Conservation (phyloP, 164 flowering plant genomes). For the Umbellularia californica region DNA sequence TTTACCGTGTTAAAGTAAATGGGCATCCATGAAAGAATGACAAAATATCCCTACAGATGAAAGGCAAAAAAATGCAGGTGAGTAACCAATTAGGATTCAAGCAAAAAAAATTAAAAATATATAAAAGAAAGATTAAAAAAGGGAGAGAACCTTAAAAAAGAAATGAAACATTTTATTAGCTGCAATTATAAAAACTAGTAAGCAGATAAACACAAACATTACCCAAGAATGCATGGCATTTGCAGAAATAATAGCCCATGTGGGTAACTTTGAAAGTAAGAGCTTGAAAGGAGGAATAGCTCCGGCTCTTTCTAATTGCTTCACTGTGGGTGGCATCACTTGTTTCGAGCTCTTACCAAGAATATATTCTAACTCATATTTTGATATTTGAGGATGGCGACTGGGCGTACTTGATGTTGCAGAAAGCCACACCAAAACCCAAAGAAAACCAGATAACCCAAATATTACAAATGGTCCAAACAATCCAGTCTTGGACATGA, state of each 20-base stretch:
- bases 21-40: constrained; percentile 97
- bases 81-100: neutral
- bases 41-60: constrained; percentile 77
- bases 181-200: neutral
- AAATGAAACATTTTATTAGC: neutral
- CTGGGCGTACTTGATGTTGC: constrained; percentile 79
- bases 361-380: constrained; percentile 69
- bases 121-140: too few relatives aligned
- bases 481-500: constrained; percentile 86
- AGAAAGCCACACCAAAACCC: constrained; percentile 96
- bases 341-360: constrained; percentile 26
- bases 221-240: constrained; percentile 99
- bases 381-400: constrained; percentile 71
- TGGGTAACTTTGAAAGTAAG: constrained; percentile 72
- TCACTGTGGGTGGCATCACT: constrained; percentile 18
- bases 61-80: neutral
- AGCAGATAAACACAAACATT: constrained; percentile 18
- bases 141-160: neutral
- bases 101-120: neutral
- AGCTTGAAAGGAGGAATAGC: constrained; percentile 79
- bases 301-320: constrained; percentile 27
- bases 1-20: constrained; percentile 85
- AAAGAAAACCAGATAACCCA: constrained; percentile 87
- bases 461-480: constrained; percentile 97
- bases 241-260: constrained; percentile 87